phyloP scores from a whole-genome alignment of 257 asterid genomes.

The Petunia axillaris region DNA sequence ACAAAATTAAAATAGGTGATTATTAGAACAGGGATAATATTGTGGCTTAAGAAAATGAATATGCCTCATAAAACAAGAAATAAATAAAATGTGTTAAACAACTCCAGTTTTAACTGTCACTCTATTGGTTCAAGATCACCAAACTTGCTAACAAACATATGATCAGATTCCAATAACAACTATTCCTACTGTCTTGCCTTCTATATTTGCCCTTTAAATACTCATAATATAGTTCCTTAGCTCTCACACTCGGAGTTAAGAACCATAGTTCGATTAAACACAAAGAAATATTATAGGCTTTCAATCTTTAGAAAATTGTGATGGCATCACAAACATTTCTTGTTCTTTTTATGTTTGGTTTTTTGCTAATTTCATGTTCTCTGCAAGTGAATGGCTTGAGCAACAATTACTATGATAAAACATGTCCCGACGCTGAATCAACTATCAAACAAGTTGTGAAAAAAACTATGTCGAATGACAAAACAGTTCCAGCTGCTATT shows the following conservation, averaged over 20 bases:
- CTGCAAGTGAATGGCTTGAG: conserved; percentile 45
- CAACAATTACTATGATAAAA: conserved; percentile 58
- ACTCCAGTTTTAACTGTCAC: conserved; percentile 16
- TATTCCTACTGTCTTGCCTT: not conserved
- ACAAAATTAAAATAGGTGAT: not conserved
- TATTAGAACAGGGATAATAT: not conserved
- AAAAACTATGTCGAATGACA: conserved; percentile 66
- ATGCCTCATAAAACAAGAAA: not conserved
- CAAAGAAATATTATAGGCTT: not conserved
- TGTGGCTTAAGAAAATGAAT: no score
- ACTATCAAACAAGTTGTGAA: conserved; percentile 46
- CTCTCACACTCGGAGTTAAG: not conserved
- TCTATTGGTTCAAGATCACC: conserved; percentile 46
- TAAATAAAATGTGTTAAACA: not conserved
- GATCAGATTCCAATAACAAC: conserved; percentile 25
- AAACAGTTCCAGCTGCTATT: conserved; percentile 79
- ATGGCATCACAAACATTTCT: conserved; percentile 46
- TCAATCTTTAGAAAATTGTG: not conserved
- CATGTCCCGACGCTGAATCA: conserved; percentile 70
- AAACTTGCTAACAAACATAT: conserved; percentile 35
- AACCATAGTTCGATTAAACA: no score
- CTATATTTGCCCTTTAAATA: conserved; percentile 35
- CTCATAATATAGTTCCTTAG: conserved; percentile 4
- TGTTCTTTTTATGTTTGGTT: conserved; percentile 29
- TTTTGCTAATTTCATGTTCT: conserved; percentile 25